These are phyloP conservation scores for Conringia planisiliqua DNA, from an alignment of 345 rosid genomes.

Conservation along the genomic window DNA sequence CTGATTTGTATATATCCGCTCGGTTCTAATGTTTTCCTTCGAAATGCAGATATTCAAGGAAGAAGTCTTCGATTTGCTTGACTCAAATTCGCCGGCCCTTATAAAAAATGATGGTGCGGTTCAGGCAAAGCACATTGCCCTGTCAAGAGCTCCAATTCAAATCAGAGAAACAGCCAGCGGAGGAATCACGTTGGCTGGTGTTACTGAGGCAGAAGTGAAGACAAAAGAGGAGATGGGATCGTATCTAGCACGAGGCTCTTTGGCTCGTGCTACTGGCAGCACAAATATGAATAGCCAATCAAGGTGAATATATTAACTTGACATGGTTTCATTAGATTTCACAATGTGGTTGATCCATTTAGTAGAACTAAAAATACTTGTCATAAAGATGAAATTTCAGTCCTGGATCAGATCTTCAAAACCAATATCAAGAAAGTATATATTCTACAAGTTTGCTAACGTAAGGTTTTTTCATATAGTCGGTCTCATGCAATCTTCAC, in stretches of 20 bases:
- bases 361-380: background rate
- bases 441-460: background rate
- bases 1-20: background rate
- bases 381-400: background rate
- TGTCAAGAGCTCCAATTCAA: constrained; percentile 73
- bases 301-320: constrained; percentile 41
- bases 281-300: constrained; percentile 99
- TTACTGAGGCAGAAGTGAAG: constrained; percentile 84
- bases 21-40: background rate
- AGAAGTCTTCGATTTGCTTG: constrained; percentile 92
- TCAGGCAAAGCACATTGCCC: constrained; percentile 41
- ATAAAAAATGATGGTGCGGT: constrained; percentile 47
- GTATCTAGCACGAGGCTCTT: constrained; percentile 67
- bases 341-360: background rate
- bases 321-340: background rate
- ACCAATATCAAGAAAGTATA: background rate
- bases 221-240: constrained; percentile 90
- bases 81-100: constrained; percentile 43
- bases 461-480: constrained; percentile 37
- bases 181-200: constrained; percentile 95
- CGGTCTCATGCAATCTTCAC: constrained; percentile 99
- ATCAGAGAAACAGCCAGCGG: constrained; percentile 88
- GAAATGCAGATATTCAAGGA: constrained; percentile 79
- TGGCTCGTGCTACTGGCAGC: constrained; percentile 89
- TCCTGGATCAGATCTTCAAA: background rate